Evolutionary conservation across 805 yeast species (phyloP).

Genomic region (Wickerhamia fluorescens): DNA sequence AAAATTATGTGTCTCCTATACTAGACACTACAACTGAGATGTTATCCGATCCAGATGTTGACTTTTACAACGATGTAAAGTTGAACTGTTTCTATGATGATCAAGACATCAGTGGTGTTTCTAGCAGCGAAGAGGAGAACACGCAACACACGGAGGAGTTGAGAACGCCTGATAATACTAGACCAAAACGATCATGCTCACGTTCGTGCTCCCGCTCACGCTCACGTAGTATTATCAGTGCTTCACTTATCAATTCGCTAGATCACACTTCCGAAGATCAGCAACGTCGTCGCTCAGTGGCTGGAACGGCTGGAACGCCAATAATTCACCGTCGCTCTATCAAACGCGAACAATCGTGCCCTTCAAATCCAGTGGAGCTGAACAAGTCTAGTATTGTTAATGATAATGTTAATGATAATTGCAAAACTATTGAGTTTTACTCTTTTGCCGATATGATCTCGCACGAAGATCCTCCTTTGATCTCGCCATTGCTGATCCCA

Average conservation of each 20-base stretch:
- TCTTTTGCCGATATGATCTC: slow-evolving; percentile 25
- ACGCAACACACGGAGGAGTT: slow-evolving; percentile 1
- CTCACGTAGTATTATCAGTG: slow-evolving; percentile 16
- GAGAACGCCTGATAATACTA: slow-evolving; percentile 2
- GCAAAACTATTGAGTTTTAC: slow-evolving; percentile 21
- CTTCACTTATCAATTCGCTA: slow-evolving; percentile 15
- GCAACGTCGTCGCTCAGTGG: slow-evolving; percentile 2
- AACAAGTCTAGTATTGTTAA: neutral
- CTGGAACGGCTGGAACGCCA: too few relatives aligned
- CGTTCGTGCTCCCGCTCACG: too few relatives aligned
- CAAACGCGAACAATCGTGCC: neutral
- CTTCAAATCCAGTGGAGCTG: too few relatives aligned
- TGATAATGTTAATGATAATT: slow-evolving; percentile 3
- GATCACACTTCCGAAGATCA: slow-evolving; percentile 5
- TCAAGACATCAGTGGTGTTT: slow-evolving; percentile 1
- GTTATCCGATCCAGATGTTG: slow-evolving; percentile 19
- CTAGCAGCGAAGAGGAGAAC: slow-evolving; percentile 2
- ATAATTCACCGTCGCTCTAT: slow-evolving; percentile 1
- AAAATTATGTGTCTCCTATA: slow-evolving; percentile 24
- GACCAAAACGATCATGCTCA: too few relatives aligned
- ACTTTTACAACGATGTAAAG: slow-evolving; percentile 15
- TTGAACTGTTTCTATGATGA: slow-evolving; percentile 15
- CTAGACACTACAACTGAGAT: slow-evolving; percentile 26
- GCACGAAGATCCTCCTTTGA: slow-evolving; percentile 11
- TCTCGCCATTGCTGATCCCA: neutral